A percentile compares a stretch with the other conserved stretches of the same genome.
Evolutionary conservation across 768 basidiomycete species (phyloP).

Genomic region (Suillus lakei): DNA sequence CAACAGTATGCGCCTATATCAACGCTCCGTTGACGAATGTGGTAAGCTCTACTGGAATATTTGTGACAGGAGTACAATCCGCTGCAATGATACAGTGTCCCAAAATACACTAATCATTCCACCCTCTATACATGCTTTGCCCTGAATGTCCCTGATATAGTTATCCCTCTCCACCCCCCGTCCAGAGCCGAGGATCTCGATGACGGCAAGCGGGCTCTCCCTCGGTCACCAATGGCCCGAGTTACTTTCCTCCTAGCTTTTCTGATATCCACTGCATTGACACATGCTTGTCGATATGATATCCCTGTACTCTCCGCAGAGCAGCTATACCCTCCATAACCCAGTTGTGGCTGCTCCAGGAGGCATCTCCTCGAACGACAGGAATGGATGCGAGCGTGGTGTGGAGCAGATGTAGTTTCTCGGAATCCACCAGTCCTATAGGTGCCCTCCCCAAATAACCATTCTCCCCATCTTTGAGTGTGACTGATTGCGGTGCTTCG

Average conservation of each 20-base stretch:
- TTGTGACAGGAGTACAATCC: slow-evolving; percentile 28
- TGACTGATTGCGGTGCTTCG: slow-evolving; percentile 38
- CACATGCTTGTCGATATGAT: slow-evolving; percentile 34
- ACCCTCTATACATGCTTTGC: slow-evolving; percentile 17
- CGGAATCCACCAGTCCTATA: slow-evolving; percentile 33
- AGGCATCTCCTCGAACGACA: slow-evolving; percentile 29
- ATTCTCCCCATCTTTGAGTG: slow-evolving; percentile 34
- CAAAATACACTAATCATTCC: slow-evolving; percentile 16
- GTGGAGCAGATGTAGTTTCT: slow-evolving; percentile 32
- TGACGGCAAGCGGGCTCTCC: slow-evolving; percentile 1
- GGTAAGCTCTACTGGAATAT: background rate
- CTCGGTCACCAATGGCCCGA: background rate
- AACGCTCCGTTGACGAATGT: background rate
- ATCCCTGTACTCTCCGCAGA: slow-evolving; percentile 33
- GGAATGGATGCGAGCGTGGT: slow-evolving; percentile 31
- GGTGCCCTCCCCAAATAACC: slow-evolving; percentile 27
- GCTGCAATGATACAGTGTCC: slow-evolving; percentile 19
- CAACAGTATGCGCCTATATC: background rate
- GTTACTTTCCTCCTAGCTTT: slow-evolving; percentile 30
- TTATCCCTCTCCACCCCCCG: slow-evolving; percentile 8
- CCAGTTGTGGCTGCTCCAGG: slow-evolving; percentile 35
- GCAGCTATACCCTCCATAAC: slow-evolving; percentile 37
- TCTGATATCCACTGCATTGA: slow-evolving; percentile 34
- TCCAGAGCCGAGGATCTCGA: background rate
- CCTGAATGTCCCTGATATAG: slow-evolving; percentile 21